Base-by-base conservation (phyloP, 768 basidiomycete genomes). In the Lactarius tabidus region DNA sequence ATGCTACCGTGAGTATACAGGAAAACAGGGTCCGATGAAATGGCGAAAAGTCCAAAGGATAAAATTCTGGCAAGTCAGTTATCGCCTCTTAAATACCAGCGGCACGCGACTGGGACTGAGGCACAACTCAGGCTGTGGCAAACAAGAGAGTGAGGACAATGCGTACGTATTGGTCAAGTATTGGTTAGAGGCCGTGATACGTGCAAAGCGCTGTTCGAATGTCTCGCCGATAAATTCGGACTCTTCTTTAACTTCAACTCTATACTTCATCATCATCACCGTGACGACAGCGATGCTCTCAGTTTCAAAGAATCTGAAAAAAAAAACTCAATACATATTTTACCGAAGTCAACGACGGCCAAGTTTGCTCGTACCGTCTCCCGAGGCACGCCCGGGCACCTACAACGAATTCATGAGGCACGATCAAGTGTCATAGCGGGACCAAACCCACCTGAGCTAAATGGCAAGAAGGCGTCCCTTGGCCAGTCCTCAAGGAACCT, bases 221-320 rank as follows among this genome's bases (percentile, higher is more conserved):
- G 79, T 77, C 69, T 83, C 82, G 10, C 70, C 60, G 0, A 76
- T 74, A 66, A 80, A 83, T 61, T 81, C 73, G 75, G 66, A 78
- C 51, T 85, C 82, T 43, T 83, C 81, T 64, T 82, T 82, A 39
- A 84, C 65, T 51, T 78, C 76, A 55, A 84, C 77, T 62, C 77
- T 80, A 69, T 82, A 85, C 36, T 68, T 74, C 6, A 74, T 76
- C 4, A 84, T 70, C 33, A 85, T 69, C 73, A 81, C 77, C 5
- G 80, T 79, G 35, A 85, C 70, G 56, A 78, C 75, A 0, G 80
- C 82, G 51, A 82, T 74, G 36, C 75, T 79, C 67, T 83, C 80
- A 0, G 79, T 81, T 71, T 85, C 83, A 31, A 77, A 77, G 69
- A 84, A 84, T 67, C 80, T 82, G 59, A 9, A n/a, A 55, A 12